Evolutionary conservation across 257 asterid species (phyloP), one percentile per base, ranked within the genome.

Genomic region (Solanum acaule): DNA sequence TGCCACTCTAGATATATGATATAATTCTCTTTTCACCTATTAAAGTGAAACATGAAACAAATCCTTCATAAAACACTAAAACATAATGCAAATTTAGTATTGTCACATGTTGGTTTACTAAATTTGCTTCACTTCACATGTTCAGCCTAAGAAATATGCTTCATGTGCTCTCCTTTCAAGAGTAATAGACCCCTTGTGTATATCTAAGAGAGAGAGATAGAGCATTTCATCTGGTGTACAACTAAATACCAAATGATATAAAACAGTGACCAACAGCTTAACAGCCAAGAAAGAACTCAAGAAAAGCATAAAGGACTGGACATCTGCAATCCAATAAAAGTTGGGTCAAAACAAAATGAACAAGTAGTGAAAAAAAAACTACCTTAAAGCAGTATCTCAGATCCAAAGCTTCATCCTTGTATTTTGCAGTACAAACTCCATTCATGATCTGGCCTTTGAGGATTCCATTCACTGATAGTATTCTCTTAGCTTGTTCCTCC

Each of bases 311-410:
- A n/a, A 33, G 11, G 71, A 44, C 16, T 71, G 38, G 56, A 76
- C 70, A 71, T 46, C 67, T 73, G 85, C 72, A 65, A 38, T 38
- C 61, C 37, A 65, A 31, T 83, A 20, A 76, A 83, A 83, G 20
- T 38, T 73, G 86, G 33, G 56, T 8, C 37, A 35, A 52, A 61
- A 49, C 29, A 12, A 25, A 14, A 84, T 56, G 37, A 42, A 40
- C 52, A 27, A 82, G 16, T 14, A 76, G 37, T 22, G 34, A 44
- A 44, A 71, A 84, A 49, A 78, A 88, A 86, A 89, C 76, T 93
- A 95, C 99, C 99, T 97, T 97, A 89, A 87, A 97, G 82, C 94
- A 93, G 83, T 97, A 97, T 90, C 96, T 87, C 71, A 97, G 91
- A 90, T 90, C 88, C 95, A 95, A 87, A 90, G 78, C 90, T 63